phyloP scores from a whole-genome alignment of 2,329 filamentous ascomycete species.

The Drechslera avenae region DNA sequence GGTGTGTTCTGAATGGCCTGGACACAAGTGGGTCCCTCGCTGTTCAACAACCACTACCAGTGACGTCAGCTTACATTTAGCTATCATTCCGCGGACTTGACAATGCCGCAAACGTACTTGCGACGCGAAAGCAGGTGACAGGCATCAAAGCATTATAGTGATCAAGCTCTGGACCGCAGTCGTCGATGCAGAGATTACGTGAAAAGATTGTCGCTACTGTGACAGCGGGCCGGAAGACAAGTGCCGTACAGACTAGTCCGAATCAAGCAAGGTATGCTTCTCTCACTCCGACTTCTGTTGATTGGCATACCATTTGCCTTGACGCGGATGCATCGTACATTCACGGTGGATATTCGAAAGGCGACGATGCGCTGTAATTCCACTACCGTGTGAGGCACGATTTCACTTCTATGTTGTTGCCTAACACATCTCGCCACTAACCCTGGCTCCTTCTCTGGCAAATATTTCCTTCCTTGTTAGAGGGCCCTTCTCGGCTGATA shows the following conservation, averaged over 20 bases:
- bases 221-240: constrained; percentile 4
- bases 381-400: not conserved
- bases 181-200: not conserved
- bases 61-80: constrained; percentile 33
- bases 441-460: not conserved
- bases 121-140: not conserved
- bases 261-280: not conserved
- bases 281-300: not conserved
- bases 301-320: constrained; percentile 6
- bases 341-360: constrained; percentile 4
- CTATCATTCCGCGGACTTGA: not conserved
- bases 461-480: too few species aligned
- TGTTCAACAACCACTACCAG: constrained; percentile 30
- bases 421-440: not conserved
- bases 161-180: not conserved
- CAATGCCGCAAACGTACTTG: not conserved
- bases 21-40: constrained; percentile 12
- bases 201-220: constrained; percentile 9
- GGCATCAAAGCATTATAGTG: not conserved
- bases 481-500: too few species aligned
- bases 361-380: not conserved
- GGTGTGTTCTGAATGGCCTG: constrained; percentile 13
- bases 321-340: not conserved
- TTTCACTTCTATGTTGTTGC: constrained; percentile 22
- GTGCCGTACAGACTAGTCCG: not conserved